phyloP scores from a whole-genome alignment of 2,329 filamentous ascomycete species.

The Sordariomycetes sp. region DNA sequence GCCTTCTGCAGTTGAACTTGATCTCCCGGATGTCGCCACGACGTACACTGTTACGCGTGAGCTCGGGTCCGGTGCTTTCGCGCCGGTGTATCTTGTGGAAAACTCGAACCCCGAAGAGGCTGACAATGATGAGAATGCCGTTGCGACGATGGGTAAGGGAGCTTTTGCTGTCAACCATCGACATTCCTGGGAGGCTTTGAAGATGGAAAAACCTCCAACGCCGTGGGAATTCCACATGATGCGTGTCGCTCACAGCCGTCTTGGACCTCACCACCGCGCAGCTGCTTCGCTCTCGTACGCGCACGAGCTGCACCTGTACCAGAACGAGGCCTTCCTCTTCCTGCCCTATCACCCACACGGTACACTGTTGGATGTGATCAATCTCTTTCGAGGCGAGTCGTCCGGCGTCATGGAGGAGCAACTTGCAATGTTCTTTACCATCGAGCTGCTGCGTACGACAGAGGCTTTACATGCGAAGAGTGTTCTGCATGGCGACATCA shows the following conservation, averaged over 20 bases:
- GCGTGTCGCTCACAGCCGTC: constrained; percentile 66
- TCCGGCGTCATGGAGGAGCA: constrained; percentile 78
- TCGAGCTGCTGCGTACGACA: constrained; percentile 84
- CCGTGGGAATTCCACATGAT: constrained; percentile 98
- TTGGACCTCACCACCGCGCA: constrained; percentile 63
- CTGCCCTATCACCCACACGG: constrained; percentile 84
- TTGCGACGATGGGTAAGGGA: constrained; percentile 51
- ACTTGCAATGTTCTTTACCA: constrained; percentile 88
- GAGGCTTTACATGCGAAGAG: constrained; percentile 75
- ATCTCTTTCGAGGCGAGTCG: constrained; percentile 66
- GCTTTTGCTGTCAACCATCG: constrained; percentile 41
- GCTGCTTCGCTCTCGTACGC: constrained; percentile 71
- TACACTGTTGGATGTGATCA: constrained; percentile 90
- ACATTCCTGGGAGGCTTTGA: constrained; percentile 66
- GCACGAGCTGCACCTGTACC: constrained; percentile 86
- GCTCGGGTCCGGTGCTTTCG: constrained; percentile 87
- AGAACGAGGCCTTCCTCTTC: constrained; percentile 81
- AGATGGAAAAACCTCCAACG: constrained; percentile 84
- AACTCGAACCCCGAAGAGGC: constrained; percentile 43
- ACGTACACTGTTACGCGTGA: constrained; percentile 76
- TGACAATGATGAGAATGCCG: constrained; percentile 32
- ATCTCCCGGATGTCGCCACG: constrained; percentile 55
- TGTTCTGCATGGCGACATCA: constrained; percentile 87
- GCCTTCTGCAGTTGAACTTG: constrained; percentile 54
- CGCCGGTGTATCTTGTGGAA: constrained; percentile 87